Percentiles rank a stretch among this genome's conserved stretches.
Evolutionary conservation across 257 asterid species (phyloP).

Genomic region (Anisodus tanguticus): DNA sequence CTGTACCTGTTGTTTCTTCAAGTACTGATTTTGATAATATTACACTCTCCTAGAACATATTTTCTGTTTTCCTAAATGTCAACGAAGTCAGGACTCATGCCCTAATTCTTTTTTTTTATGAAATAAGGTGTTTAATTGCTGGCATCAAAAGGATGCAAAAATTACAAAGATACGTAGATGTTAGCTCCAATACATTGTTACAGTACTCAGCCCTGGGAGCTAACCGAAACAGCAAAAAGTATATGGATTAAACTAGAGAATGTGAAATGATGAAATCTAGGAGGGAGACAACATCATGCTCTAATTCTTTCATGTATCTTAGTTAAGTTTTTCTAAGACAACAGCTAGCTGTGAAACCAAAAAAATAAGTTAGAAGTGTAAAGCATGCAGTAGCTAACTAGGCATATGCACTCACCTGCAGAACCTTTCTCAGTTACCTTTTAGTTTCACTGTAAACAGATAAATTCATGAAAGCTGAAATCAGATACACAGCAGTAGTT

Average conservation of each 20-base stretch:
- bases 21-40: background rate
- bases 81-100: background rate
- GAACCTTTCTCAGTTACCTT: slow-evolving; percentile 25
- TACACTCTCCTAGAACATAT: background rate
- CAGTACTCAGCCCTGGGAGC: background rate
- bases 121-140: background rate
- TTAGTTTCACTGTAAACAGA: background rate
- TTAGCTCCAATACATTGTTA: background rate
- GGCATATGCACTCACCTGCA: slow-evolving; percentile 12
- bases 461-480: background rate
- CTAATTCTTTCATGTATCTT: slow-evolving; percentile 16
- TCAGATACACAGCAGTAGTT: background rate
- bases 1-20: background rate
- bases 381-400: slow-evolving; percentile 23
- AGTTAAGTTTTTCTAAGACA: background rate
- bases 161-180: slow-evolving; percentile 15
- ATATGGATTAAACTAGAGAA: background rate
- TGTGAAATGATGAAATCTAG: background rate
- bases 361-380: background rate
- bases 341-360: background rate
- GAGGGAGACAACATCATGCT: background rate
- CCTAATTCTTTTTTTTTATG: background rate
- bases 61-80: background rate
- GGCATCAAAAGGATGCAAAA: background rate
- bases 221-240: background rate